Evolutionary conservation across 2,329 filamentous ascomycete species (phyloP), one percentile per base, ranked within the genome.

Genomic region (Verticillium longisporum): DNA sequence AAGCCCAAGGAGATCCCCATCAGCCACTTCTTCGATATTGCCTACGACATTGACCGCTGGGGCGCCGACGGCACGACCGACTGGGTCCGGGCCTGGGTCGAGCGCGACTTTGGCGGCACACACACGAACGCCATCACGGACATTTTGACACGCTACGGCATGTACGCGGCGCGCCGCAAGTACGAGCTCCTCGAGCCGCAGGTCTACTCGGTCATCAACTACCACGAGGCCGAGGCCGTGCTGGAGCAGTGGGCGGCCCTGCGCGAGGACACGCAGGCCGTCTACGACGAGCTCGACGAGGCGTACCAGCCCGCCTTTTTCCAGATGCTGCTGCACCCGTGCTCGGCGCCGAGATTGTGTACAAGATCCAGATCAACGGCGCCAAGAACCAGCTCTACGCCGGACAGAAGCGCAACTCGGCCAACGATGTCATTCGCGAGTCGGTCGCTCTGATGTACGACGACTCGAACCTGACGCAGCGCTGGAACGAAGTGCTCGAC

Each of bases 21-120:
- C 68, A 84, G 78, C 68, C 86, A 89, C 71, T 89, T 86, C 74
- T 75, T 90, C 64, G 86, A 89, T 64, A 77, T 90, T 63, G 88
- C 86, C 1, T 90, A 90, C 69, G 83, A 90, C 67, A 80, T 83
- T 26, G 73, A 81, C 21, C 69, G 74, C 1, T 88, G 83, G 79
- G 77, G 79, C n/a, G 78, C 81, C 58, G 78, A 83, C 56, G 84
- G 80, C 59, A 81, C 83, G 0, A 74, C 76, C 1, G 74, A 77
- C 2, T 90, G 86, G 83, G 77, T 87, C 14, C 69, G 77, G 18
- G 74, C 77, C 3, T 88, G 84, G 80, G 83, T 83, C 1, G 71
- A 77, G 6, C 80, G 84, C 4, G 84, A 86, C 65, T 89, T 88
- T 63, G 83, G 79, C 13, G 57, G 73, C 0, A 72, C 78, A 14